A percentile compares a stretch with the other conserved stretches of the same genome.
Conservation (phyloP, 2,329 filamentous ascomycete genomes). For the Rosellinia necatrix region DNA sequence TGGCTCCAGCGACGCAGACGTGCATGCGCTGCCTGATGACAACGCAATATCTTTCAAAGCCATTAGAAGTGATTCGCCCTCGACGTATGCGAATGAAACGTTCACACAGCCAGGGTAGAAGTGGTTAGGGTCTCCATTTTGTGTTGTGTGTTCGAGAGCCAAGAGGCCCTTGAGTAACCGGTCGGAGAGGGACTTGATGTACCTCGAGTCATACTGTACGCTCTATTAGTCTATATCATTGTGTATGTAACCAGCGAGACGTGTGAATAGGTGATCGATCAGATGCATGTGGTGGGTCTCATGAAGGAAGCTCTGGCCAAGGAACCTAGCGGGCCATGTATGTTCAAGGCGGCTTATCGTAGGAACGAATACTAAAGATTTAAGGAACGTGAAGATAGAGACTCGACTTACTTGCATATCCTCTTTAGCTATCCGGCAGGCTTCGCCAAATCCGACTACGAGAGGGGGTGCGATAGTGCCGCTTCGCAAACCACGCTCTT, state of each 20-base stretch:
- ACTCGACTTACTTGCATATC: conserved; percentile 79
- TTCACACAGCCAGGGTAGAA: conserved; percentile 98
- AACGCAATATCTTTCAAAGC: conserved; percentile 96
- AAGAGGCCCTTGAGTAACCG: conserved; percentile 82
- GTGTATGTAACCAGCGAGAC: not conserved
- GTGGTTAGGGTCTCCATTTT: conserved; percentile 81
- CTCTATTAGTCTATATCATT: conserved; percentile 8
- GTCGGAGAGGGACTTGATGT: conserved; percentile 81
- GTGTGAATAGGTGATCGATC: conserved; percentile 43
- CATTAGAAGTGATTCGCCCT: conserved; percentile 97
- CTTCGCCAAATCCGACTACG: conserved; percentile 92
- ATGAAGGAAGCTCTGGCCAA: conserved; percentile 63
- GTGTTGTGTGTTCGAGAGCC: conserved; percentile 85
- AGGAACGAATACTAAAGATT: conserved; percentile 32
- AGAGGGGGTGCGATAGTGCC: conserved; percentile 90
- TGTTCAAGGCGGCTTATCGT: conserved; percentile 86
- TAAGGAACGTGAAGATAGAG: conserved; percentile 26
- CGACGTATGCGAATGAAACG: conserved; percentile 97
- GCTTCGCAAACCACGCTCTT: conserved; percentile 92
- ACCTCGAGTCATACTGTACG: conserved; percentile 88
- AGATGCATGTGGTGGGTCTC: conserved; percentile 72
- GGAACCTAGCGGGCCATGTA: conserved; percentile 89
- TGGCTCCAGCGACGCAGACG: conserved; percentile 92
- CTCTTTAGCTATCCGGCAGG: conserved; percentile 86
- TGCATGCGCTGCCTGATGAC: conserved; percentile 95